phyloP scores from a whole-genome alignment of 257 asterid species.

The Rehmannia glutinosa region DNA sequence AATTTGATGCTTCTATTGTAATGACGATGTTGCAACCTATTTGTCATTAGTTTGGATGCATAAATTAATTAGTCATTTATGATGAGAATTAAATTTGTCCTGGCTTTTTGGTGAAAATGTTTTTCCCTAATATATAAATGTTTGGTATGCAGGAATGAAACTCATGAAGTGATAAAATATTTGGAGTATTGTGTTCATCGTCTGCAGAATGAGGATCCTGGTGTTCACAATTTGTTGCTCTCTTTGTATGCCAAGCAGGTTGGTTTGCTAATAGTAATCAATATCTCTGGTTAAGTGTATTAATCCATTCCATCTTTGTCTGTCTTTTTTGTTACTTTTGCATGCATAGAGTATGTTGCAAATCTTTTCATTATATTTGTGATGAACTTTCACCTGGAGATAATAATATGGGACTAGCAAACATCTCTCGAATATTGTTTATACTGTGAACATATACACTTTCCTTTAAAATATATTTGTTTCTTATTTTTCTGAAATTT shows the following conservation, averaged over 20 bases:
- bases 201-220: conserved; percentile 96
- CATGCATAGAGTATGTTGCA: not conserved
- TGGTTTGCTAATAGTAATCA: conserved; percentile 19
- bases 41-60: conserved; percentile 4
- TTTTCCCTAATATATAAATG: conserved; percentile 8
- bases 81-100: not conserved
- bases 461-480: not conserved
- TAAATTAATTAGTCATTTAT: conserved; percentile 3
- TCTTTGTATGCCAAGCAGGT: conserved; percentile 93
- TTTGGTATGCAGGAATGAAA: conserved; percentile 77
- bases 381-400: not conserved
- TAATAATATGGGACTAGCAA: no score
- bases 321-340: not conserved
- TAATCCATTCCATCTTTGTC: conserved; percentile 4
- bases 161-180: conserved; percentile 95
- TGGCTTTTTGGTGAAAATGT: conserved; percentile 1
- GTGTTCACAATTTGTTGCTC: conserved; percentile 88
- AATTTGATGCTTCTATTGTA: not conserved
- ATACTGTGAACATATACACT: not conserved
- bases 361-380: not conserved
- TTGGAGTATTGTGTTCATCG: conserved; percentile 90
- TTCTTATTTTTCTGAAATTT: not conserved
- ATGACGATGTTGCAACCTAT: not conserved
- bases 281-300: conserved; percentile 15
- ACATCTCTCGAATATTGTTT: no score